Percentiles rank a stretch among this genome's conserved stretches.
phyloP scores from a whole-genome alignment of 2,329 filamentous ascomycete genomes.

The Westerdykella sp. region DNA sequence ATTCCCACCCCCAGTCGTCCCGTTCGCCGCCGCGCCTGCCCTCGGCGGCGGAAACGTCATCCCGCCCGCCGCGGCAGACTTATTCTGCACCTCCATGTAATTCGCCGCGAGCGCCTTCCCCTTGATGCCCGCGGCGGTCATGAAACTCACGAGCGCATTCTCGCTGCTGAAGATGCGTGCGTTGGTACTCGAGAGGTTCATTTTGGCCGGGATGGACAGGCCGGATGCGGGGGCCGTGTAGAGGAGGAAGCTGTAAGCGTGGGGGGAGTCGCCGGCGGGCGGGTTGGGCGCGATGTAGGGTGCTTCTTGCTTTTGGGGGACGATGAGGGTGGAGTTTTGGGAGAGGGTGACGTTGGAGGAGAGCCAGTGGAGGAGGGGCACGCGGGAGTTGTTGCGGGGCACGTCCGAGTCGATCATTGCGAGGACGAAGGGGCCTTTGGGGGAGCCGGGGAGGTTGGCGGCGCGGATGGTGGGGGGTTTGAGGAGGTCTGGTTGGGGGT shows the following conservation, averaged over 20 bases:
- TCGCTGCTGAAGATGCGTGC: slow-evolving; percentile 23
- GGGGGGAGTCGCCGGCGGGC: slow-evolving; percentile 24
- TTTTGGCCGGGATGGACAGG: no score
- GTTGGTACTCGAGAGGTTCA: no score
- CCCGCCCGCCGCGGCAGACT: slow-evolving; percentile 12
- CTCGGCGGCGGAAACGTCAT: slow-evolving; percentile 16
- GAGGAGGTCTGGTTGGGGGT: slow-evolving; percentile 16
- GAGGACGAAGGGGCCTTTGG: slow-evolving; percentile 13
- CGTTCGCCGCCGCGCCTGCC: slow-evolving; percentile 7
- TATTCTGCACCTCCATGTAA: slow-evolving; percentile 36
- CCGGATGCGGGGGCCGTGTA: slow-evolving; percentile 16
- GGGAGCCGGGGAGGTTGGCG: slow-evolving; percentile 10
- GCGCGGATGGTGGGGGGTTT: slow-evolving; percentile 19
- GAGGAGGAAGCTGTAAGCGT: slow-evolving; percentile 26
- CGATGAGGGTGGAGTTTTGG: slow-evolving; percentile 6
- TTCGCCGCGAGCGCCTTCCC: slow-evolving; percentile 30
- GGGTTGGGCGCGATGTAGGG: slow-evolving; percentile 24
- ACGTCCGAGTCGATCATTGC: slow-evolving; percentile 31
- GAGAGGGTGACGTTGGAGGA: slow-evolving; percentile 19
- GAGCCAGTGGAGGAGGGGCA: slow-evolving; percentile 31
- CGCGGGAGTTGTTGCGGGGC: slow-evolving; percentile 25
- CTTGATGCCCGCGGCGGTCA: slow-evolving; percentile 15
- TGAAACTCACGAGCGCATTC: no score
- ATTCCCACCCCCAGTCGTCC: background rate
- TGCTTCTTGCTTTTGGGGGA: slow-evolving; percentile 4